phyloP scores from a whole-genome alignment of 345 rosid species.

The Turnera subulata region DNA sequence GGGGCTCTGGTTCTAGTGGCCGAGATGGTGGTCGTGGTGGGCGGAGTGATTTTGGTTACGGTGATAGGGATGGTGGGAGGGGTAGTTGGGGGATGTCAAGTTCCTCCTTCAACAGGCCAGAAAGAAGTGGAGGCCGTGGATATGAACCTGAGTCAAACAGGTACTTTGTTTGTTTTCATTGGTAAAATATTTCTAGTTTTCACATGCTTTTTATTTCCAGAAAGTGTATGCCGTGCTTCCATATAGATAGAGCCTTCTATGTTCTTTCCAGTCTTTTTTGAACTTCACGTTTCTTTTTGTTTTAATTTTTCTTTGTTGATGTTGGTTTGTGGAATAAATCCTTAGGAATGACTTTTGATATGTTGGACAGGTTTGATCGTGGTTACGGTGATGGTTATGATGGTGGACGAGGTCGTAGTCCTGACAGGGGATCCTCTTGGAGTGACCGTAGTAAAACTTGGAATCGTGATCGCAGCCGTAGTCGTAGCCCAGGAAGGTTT shows the following conservation, averaged over 20 bases:
- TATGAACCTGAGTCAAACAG: constrained; percentile 51
- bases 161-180: constrained; percentile 28
- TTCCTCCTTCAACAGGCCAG: too few relatives aligned
- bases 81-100: constrained; percentile 19
- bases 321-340: not conserved
- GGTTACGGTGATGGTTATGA: constrained; percentile 24
- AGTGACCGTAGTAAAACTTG: constrained; percentile 29
- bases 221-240: too few relatives aligned
- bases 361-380: constrained; percentile 20
- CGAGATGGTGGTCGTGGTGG: constrained; percentile 59
- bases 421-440: constrained; percentile 35
- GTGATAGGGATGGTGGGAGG: constrained; percentile 51
- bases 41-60: constrained; percentile 36
- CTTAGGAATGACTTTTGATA: not conserved
- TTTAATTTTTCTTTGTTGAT: not conserved
- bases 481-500: constrained; percentile 59
- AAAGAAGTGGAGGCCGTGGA: constrained; percentile 47
- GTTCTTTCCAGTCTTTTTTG: not conserved
- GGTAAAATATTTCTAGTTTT: too few relatives aligned
- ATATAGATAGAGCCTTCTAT: too few relatives aligned
- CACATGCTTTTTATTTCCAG: too few relatives aligned
- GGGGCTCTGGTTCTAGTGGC: constrained; percentile 67
- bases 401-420: constrained; percentile 32
- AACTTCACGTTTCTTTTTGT: too few relatives aligned
- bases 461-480: constrained; percentile 32